phyloP scores from a whole-genome alignment of 495 filamentous ascomycete species.

The Xylaria castorea region DNA sequence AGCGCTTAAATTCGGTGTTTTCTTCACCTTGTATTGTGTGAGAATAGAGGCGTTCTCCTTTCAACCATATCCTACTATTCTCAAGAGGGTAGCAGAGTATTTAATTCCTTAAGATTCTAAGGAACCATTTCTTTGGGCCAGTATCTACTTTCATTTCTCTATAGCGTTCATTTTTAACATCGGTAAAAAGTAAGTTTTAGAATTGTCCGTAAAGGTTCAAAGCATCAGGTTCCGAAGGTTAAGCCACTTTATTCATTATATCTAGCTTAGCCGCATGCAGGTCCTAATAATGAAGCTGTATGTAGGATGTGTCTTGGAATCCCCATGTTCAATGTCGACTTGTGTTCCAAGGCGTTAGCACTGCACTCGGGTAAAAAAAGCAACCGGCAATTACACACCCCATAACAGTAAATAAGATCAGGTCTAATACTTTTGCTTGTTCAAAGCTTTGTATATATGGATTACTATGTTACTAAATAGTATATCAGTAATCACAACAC shows the following conservation, averaged over 20 bases:
- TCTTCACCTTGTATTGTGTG: neutral
- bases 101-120: neutral
- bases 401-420: neutral
- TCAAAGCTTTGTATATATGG: neutral
- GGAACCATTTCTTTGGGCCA: neutral
- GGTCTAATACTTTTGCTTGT: neutral
- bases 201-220: too few species aligned
- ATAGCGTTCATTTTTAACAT: too few species aligned
- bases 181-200: too few species aligned
- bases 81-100: neutral
- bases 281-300: neutral
- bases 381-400: neutral
- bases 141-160: too few species aligned
- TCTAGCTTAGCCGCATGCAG: neutral
- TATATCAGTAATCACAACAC: neutral
- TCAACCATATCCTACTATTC: neutral
- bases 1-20: neutral
- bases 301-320: neutral
- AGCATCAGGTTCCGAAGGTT: neutral
- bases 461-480: neutral
- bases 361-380: neutral
- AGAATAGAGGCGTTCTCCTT: neutral
- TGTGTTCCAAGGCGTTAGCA: neutral
- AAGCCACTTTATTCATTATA: neutral
- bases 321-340: neutral